Evolutionary conservation across 306 rosid species (phyloP).

Genomic region (Prunus dulcis): DNA sequence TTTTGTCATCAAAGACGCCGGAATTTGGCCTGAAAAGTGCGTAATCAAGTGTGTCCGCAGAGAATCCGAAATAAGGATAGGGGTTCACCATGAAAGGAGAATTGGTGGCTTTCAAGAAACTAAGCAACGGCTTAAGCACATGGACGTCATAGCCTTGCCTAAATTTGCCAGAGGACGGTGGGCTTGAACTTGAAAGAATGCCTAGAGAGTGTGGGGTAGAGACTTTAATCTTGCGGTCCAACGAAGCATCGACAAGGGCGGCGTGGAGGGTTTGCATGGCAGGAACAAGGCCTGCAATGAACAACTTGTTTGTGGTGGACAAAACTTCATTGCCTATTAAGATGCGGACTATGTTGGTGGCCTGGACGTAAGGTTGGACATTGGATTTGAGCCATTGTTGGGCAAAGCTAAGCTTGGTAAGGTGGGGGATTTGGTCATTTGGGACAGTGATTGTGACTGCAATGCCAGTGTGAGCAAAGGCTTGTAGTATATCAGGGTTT

Average conservation of each 20-base stretch:
- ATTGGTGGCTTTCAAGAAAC: conserved; percentile 49
- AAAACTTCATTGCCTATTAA: conserved; percentile 65
- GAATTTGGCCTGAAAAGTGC: conserved; percentile 52
- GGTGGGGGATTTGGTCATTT: conserved; percentile 56
- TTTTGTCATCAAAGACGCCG: conserved; percentile 48
- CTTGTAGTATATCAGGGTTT: conserved; percentile 44
- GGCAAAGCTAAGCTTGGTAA: conserved; percentile 44
- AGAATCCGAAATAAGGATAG: conserved; percentile 59
- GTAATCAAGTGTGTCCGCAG: conserved; percentile 46
- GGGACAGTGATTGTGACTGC: conserved; percentile 52
- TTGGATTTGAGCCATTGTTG: conserved; percentile 54
- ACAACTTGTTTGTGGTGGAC: conserved; percentile 53
- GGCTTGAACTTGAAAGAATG: conserved; percentile 56
- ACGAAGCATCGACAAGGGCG: conserved; percentile 49
- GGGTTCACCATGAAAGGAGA: conserved; percentile 79
- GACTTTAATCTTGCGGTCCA: conserved; percentile 46
- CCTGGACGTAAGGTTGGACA: conserved; percentile 55
- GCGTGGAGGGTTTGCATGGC: conserved; percentile 61
- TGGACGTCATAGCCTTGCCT: conserved; percentile 81
- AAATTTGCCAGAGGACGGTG: conserved; percentile 73
- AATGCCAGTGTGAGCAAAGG: conserved; percentile 54
- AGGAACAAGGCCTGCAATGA: conserved; percentile 57
- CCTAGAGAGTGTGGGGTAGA: conserved; percentile 80
- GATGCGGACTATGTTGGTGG: conserved; percentile 51
- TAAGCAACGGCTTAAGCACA: conserved; percentile 61